Evolutionary conservation across 140 eudicot species (phyloP), one percentile per base, ranked within the genome.

Genomic region (Cichorium intybus): DNA sequence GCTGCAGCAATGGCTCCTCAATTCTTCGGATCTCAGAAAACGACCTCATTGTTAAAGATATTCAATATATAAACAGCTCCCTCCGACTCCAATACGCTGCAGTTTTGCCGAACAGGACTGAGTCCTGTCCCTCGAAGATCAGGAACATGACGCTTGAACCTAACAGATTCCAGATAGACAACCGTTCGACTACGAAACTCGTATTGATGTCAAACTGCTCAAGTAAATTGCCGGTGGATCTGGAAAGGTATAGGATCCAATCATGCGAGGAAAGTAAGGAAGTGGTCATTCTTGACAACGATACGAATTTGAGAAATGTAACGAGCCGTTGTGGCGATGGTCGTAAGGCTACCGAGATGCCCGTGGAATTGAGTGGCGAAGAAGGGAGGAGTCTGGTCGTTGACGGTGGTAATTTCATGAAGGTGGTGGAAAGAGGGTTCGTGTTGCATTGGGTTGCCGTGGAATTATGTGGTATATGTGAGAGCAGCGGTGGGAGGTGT

Each of bases 401-500:
- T 0, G 60, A 70, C 33, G 71, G 69, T 20, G 11, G 0, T 23
- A 48, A 80, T 10, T 60, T 64, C 37, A 22, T 0, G 4, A 63
- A 47, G 37, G 66, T 81, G 23, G 43, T 81, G 74, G 62, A 24
- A 29, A 77, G 64, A 24, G 88, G 90, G 51, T 77, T 87, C 56
- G 62, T 10, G 71, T 9, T 87, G 83, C 16, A 35, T 16, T 87
- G 95, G 95, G 46, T 14, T 1, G 81, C 84, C 11, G 56, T 64
- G 48, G 74, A 75, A 17, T n/a, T n/a, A n/a, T 86, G 95, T 56
- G 66, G 52, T 7, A 34, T 0, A 0, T 87, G 95, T 24, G 26
- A 20, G 52, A 10, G 0, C 0, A 83, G 88, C 57, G 85, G 87
- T 6, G 95, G 91, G 23, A 69, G 66, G 35, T 87, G 95, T 20